phyloP scores from a whole-genome alignment of 495 filamentous ascomycete genomes.

The Penicillium coffeae region DNA sequence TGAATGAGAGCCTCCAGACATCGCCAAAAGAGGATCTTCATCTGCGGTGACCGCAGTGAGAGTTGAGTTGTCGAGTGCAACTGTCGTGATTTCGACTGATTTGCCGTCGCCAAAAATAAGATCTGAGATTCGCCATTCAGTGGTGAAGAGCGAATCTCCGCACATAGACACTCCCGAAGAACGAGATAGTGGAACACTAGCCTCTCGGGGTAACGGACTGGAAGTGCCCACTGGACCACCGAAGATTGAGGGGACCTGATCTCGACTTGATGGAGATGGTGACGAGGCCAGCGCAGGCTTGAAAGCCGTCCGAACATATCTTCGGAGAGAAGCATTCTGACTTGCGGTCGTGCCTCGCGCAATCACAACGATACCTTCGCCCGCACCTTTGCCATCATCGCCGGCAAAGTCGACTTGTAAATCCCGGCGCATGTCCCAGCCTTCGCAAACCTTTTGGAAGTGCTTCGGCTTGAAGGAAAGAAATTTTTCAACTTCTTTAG shows the following conservation, averaged over 20 bases:
- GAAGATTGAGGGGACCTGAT: slow-evolving; percentile 29
- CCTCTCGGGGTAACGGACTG: neutral
- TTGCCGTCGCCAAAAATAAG: slow-evolving; percentile 52
- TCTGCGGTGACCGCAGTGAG: slow-evolving; percentile 63
- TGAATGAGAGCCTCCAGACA: slow-evolving; percentile 53
- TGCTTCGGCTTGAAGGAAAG: slow-evolving; percentile 68
- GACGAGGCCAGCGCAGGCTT: slow-evolving; percentile 11
- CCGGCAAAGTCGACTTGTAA: slow-evolving; percentile 87
- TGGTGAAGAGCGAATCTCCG: slow-evolving; percentile 17
- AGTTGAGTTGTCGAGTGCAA: slow-evolving; percentile 70
- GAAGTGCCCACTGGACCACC: slow-evolving; percentile 25
- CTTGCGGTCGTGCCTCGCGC: slow-evolving; percentile 62
- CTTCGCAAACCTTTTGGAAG: slow-evolving; percentile 73
- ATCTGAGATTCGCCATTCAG: slow-evolving; percentile 59
- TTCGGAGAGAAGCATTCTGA: slow-evolving; percentile 43
- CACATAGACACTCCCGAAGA: slow-evolving; percentile 22
- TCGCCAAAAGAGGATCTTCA: slow-evolving; percentile 69
- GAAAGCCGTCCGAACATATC: slow-evolving; percentile 39
- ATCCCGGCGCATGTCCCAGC: slow-evolving; percentile 89
- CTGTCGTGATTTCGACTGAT: slow-evolving; percentile 60
- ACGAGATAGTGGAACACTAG: slow-evolving; percentile 26
- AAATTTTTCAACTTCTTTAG: slow-evolving; percentile 75
- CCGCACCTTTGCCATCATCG: slow-evolving; percentile 66
- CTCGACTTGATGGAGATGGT: neutral
- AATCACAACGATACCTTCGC: slow-evolving; percentile 73